phyloP scores from a whole-genome alignment of 768 basidiomycete genomes.

The Auriscalpium microsporum region DNA sequence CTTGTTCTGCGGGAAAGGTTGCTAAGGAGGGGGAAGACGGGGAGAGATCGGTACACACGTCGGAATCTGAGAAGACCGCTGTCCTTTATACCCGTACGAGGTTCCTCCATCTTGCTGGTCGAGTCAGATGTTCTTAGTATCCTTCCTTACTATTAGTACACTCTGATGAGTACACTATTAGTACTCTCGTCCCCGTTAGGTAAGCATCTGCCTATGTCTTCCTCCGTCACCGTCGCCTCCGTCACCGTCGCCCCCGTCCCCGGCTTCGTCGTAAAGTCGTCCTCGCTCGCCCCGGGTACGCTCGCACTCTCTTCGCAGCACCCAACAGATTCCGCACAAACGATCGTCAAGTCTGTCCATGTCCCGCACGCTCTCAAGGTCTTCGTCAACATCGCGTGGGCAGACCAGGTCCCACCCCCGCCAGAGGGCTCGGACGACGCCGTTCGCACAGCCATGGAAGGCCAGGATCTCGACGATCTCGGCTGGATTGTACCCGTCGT shows the following conservation, averaged over 20 bases:
- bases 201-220: background rate
- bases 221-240: slow-evolving; percentile 26
- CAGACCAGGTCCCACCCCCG: slow-evolving; percentile 57
- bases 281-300: slow-evolving; percentile 32
- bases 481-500: slow-evolving; percentile 65
- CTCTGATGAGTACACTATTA: no score
- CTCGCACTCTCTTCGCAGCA: slow-evolving; percentile 20
- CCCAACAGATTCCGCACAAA: slow-evolving; percentile 22
- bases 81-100: no score
- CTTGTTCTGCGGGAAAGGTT: background rate
- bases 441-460: slow-evolving; percentile 50
- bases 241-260: slow-evolving; percentile 36
- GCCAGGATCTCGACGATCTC: slow-evolving; percentile 30
- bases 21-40: background rate
- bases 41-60: background rate
- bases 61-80: background rate
- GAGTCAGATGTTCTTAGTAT: no score
- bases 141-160: no score
- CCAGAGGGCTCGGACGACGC: slow-evolving; percentile 50
- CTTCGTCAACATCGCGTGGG: slow-evolving; percentile 72
- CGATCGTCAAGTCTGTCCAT: slow-evolving; percentile 11
- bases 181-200: background rate
- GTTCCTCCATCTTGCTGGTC: no score
- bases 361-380: slow-evolving; percentile 49
- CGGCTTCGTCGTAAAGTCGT: slow-evolving; percentile 67